Evolutionary conservation across 345 rosid genomes (phyloP), one percentile per base, ranked within the genome.

Genomic region (Heritiera littoralis): DNA sequence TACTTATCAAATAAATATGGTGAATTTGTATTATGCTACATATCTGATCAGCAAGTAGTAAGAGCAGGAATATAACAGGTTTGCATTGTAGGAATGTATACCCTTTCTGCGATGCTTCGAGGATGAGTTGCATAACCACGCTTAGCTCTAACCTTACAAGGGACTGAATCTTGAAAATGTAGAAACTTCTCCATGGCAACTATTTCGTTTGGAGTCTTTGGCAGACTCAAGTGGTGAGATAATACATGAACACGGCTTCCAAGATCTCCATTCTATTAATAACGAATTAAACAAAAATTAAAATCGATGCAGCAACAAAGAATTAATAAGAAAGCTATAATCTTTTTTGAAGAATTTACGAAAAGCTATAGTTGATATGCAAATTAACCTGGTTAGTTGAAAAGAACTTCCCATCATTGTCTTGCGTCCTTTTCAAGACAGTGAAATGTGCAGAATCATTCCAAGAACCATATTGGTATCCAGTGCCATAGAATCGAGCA

Each of bases 121-220:
- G 99, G 99, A 87, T 96, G 99, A 78, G 99, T 96, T 30, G 99
- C 99, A 48, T 92, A 94, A n/a, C 99, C 99, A 35, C 99, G 94
- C 87, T 96, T 96, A 20, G 99, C 99, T 84, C 99, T 84, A 60
- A 90, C 84, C 81, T 94, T 96, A 85, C 97, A 96, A 67, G 99
- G 99, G 79, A 92, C 95, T 11, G 98, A 89, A 79, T 92, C 99
- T 85, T 91, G 99, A 40, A 89, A 86, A 51, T 88, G 92, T 70
- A 90, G 83, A 72, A 85, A 88, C 81, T 89, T 95, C 72, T 93
- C 99, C 79, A 86, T 73, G 28, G 93, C 81, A 83, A 51, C 86
- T 90, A 89, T 86, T 77, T 90, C 97, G 0, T 88, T 78, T 14
- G 93, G 78, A 58, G 89, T 79, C 84, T 84, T 89, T 0, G 93